Evolutionary conservation across 768 basidiomycete species (phyloP).

Genomic region (Boletellus emodensis): DNA sequence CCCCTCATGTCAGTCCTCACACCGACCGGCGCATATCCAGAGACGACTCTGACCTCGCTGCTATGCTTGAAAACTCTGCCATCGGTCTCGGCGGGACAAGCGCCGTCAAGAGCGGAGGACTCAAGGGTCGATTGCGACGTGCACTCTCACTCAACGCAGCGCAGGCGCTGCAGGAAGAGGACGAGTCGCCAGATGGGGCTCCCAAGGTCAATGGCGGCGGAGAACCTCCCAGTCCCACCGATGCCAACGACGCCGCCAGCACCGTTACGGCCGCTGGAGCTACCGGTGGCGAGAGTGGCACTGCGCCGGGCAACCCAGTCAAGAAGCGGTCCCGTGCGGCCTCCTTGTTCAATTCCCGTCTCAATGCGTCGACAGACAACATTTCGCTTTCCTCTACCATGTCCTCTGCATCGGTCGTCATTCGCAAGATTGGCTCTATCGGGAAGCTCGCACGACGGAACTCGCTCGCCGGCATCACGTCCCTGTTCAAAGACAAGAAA

Average conservation of each 20-base stretch:
- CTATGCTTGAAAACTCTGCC: constrained; percentile 43
- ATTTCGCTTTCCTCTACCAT: constrained; percentile 95
- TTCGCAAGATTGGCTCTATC: constrained; percentile 89
- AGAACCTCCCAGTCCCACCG: constrained; percentile 26
- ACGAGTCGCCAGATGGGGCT: constrained; percentile 7
- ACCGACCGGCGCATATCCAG: constrained; percentile 74
- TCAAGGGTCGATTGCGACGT: constrained; percentile 74
- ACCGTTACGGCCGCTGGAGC: constrained; percentile 37
- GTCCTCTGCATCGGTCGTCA: constrained; percentile 92
- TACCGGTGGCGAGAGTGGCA: constrained; percentile 5
- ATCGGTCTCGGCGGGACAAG: constrained; percentile 34
- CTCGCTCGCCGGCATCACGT: constrained; percentile 86
- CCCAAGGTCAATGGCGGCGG: constrained; percentile 29
- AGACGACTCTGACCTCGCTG: constrained; percentile 67
- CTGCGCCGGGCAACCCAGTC: constrained; percentile 29
- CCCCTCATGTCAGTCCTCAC: constrained; percentile 45
- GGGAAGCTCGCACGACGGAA: constrained; percentile 87
- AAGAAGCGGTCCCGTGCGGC: constrained; percentile 75
- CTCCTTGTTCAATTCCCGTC: constrained; percentile 79
- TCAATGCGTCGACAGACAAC: constrained; percentile 90
- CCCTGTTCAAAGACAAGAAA: constrained; percentile 88
- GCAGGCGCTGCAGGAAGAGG: constrained; percentile 50
- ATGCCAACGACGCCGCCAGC: constrained; percentile 25
- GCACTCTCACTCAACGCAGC: constrained; percentile 65
- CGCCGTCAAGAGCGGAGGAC: constrained; percentile 55